Evolutionary conservation across 2,329 filamentous ascomycete species (phyloP), one percentile per base, ranked within the genome.

Genomic region (Colletotrichum plurivorum): DNA sequence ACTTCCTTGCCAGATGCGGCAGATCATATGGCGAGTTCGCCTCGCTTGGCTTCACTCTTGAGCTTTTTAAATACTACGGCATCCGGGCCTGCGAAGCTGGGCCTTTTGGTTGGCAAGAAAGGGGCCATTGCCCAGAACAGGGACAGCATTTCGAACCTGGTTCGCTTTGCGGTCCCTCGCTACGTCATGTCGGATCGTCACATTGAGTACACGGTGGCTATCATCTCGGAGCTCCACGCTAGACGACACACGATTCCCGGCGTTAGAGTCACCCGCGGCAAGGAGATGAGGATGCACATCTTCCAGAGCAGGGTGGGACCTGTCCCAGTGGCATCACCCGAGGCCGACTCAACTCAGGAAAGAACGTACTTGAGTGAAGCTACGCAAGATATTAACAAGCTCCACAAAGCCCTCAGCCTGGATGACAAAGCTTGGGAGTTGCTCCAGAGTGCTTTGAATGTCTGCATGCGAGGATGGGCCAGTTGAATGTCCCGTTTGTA

Each of bases 111-210:
- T 41, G 45, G 43, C 27, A 48, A 48, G 27, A 41, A 59, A 16
- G 56, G 4, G 10, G 12, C 6, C 6, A 59, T 51, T n/a, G 13
- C 56, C 5, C n/a, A 59, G 15, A 43, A 41, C 56, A 20, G 45
- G 22, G 56, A 59, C 18, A 51, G 31, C 2, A 59, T 59, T n/a
- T 25, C 56, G 1, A 59, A 51, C 12, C 6, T 22, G 43, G 43
- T 51, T 15, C 27, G 56, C 7, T 59, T 41, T 6, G 56, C 56
- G 2, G 45, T 59, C 8, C 25, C n/a, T 7, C 56, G 45, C 9
- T 41, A 22, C n/a, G 56, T 59, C 7, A 59, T 59, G 56, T 41
- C 56, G n/a, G 27, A 51, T n/a, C 16, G 45, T n/a, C 56, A 59
- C 25, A n/a, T 59, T 7, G 27, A 49, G 1, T 49, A 59, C n/a